A percentile compares a stretch with the other conserved stretches of the same genome.
phyloP scores from a whole-genome alignment of 768 basidiomycete genomes.

The Rhodotorula kratochvilovae region DNA sequence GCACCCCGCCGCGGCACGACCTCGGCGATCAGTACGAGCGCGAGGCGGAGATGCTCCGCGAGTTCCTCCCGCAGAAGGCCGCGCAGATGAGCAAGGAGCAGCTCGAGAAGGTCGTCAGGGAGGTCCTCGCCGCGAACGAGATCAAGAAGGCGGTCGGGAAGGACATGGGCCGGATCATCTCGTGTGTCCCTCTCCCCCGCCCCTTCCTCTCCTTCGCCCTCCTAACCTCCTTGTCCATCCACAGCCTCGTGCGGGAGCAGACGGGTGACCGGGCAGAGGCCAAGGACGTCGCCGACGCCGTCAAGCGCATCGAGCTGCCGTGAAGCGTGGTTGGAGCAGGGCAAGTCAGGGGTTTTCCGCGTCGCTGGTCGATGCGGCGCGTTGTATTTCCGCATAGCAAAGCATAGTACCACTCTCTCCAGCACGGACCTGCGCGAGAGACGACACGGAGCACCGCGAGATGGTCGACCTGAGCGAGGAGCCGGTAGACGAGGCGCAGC shows the following conservation, averaged over 20 bases:
- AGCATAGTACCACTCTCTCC: not conserved
- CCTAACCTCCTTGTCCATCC: not conserved
- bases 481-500: too few relatives aligned
- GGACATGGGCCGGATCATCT: slow-evolving; percentile 28
- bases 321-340: not conserved
- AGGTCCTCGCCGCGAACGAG: slow-evolving; percentile 9
- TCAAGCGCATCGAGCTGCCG: not conserved
- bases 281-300: slow-evolving; percentile 12
- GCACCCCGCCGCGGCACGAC: slow-evolving; percentile 18
- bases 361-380: not conserved
- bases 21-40: slow-evolving; percentile 28
- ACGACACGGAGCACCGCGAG: too few relatives aligned
- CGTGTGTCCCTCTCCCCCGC: not conserved
- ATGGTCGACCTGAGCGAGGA: too few relatives aligned
- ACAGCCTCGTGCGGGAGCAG: not conserved
- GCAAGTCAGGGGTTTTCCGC: not conserved
- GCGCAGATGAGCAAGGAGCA: not conserved
- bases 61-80: slow-evolving; percentile 18
- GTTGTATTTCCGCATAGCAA: not conserved
- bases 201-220: not conserved
- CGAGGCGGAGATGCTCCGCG: slow-evolving; percentile 12
- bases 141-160: slow-evolving; percentile 26
- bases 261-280: slow-evolving; percentile 5
- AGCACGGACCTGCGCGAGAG: too few relatives aligned
- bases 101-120: slow-evolving; percentile 12